These are phyloP conservation scores for Alnus rubra DNA, from an alignment of 306 rosid genomes.

Conservation along the genomic window DNA sequence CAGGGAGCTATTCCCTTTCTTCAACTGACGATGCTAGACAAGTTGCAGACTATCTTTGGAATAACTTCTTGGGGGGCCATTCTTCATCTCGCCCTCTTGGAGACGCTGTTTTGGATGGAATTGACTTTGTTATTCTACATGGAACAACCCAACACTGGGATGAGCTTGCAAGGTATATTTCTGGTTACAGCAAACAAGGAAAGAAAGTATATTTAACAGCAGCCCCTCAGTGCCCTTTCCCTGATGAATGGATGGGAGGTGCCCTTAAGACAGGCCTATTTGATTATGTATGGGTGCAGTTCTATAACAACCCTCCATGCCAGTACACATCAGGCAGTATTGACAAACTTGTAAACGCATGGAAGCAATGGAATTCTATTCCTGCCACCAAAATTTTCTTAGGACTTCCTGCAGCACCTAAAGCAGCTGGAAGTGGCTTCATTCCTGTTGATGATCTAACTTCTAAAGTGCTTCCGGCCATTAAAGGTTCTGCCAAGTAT, in stretches of 20 bases:
- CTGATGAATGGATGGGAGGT: constrained; percentile 55
- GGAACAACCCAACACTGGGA: constrained; percentile 54
- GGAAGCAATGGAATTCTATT: constrained; percentile 55
- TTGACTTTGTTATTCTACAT: constrained; percentile 64
- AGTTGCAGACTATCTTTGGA: constrained; percentile 59
- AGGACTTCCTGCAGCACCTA: constrained; percentile 57
- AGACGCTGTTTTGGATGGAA: constrained; percentile 53
- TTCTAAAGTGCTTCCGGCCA: constrained; percentile 50
- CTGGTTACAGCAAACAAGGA: constrained; percentile 35
- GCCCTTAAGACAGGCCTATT: constrained; percentile 59
- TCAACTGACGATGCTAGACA: constrained; percentile 49
- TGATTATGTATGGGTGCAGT: constrained; percentile 67
- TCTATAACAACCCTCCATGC: constrained; percentile 60
- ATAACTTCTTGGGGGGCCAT: constrained; percentile 57
- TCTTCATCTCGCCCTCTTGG: constrained; percentile 55
- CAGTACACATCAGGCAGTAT: constrained; percentile 45
- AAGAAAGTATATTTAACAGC: constrained; percentile 56
- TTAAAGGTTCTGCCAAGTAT: constrained; percentile 52
- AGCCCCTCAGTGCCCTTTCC: constrained; percentile 65
- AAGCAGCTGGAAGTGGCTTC: constrained; percentile 61
- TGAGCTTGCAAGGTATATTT: constrained; percentile 52
- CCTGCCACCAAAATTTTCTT: constrained; percentile 47
- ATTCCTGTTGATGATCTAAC: constrained; percentile 39
- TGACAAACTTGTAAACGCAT: constrained; percentile 40
- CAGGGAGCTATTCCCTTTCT: constrained; percentile 51